A percentile compares a stretch with the other conserved stretches of the same genome.
Conservation (phyloP, 1,139 yeast genomes). For the Taphrina deformans region DNA sequence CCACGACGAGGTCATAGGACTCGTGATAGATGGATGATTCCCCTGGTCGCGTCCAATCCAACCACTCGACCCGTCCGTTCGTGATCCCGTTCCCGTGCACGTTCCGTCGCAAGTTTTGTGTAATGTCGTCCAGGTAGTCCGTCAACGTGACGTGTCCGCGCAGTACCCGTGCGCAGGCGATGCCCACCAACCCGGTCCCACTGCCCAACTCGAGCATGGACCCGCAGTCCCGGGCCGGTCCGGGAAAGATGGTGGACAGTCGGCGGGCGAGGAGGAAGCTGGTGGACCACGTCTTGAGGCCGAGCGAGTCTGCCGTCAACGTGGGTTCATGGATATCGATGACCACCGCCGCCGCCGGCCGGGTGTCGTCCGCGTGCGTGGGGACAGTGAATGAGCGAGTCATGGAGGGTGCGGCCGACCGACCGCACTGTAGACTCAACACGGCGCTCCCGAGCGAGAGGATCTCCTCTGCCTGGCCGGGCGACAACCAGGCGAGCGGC, state of each 20-base stretch:
- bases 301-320: conserved; percentile 79
- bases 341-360: conserved; percentile 39
- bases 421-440: conserved; percentile 79
- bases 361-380: background rate
- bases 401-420: conserved; percentile 78
- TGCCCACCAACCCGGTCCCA: conserved; percentile 91
- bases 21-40: background rate
- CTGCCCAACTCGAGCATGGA: conserved; percentile 80
- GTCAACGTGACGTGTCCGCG: conserved; percentile 63
- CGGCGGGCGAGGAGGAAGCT: conserved; percentile 67
- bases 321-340: conserved; percentile 71
- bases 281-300: conserved; percentile 96
- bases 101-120: conserved; percentile 64
- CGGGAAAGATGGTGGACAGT: conserved; percentile 45
- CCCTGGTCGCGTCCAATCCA: conserved; percentile 23
- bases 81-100: conserved; percentile 53
- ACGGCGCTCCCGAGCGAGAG: conserved; percentile 61
- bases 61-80: background rate
- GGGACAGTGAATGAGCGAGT: conserved; percentile 51
- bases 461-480: conserved; percentile 50
- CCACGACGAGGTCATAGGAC: conserved; percentile 6
- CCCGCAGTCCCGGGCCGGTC: conserved; percentile 13
- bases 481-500: conserved; percentile 55
- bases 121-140: conserved; percentile 69
- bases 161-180: conserved; percentile 54